Conservation (phyloP, 768 basidiomycete species). For the Clitopilus hobsonii region DNA sequence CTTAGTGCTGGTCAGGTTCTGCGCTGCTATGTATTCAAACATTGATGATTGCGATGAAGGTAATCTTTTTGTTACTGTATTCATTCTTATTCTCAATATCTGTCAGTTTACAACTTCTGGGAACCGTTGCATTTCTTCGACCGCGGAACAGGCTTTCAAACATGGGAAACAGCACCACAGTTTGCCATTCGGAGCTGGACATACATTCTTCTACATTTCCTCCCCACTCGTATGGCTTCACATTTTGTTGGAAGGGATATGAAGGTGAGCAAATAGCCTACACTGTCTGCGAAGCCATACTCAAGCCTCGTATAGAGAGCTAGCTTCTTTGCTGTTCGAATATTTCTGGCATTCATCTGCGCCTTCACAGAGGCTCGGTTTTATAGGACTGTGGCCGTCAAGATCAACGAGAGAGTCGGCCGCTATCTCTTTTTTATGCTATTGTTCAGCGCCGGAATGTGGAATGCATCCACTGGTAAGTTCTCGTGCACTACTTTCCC, state of each 20-base stretch:
- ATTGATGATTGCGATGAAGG: constrained; percentile 98
- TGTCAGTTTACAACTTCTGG: constrained; percentile 98
- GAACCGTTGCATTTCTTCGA: constrained; percentile 94
- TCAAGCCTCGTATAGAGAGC: constrained; percentile 50
- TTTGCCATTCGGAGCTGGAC: constrained; percentile 96
- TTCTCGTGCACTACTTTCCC: constrained; percentile 5
- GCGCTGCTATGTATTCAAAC: constrained; percentile 91
- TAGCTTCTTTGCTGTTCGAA: constrained; percentile 85
- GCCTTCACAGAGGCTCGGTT: constrained; percentile 77
- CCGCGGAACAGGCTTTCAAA: constrained; percentile 88
- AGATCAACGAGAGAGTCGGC: constrained; percentile 84
- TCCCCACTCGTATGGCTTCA: constrained; percentile 55
- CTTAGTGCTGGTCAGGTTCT: constrained; percentile 72
- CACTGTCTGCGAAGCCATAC: neutral
- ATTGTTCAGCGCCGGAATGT: constrained; percentile 88
- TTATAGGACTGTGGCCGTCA: constrained; percentile 75
- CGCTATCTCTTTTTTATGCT: constrained; percentile 91
- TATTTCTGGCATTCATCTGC: constrained; percentile 69
- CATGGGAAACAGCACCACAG: constrained; percentile 92
- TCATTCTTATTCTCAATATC: neutral
- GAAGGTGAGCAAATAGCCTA: constrained; percentile 50
- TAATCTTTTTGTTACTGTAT: constrained; percentile 19
- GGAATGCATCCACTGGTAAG: constrained; percentile 82
- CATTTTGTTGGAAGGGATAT: constrained; percentile 44
- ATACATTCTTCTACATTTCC: constrained; percentile 80